Evolutionary conservation across 768 basidiomycete genomes (phyloP).

Genomic region (Suillus plorans): DNA sequence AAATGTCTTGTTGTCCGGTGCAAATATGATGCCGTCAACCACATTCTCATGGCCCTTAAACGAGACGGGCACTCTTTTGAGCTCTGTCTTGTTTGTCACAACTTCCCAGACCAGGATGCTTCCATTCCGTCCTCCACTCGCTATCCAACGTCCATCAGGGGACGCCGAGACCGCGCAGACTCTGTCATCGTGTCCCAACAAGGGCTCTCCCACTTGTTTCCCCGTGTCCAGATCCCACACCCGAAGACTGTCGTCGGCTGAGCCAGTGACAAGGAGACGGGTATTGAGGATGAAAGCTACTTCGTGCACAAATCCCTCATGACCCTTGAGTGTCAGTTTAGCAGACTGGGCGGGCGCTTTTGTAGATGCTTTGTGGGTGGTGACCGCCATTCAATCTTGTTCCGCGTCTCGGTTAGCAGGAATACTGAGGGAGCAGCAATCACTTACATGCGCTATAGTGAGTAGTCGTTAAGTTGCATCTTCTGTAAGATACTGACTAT

Average conservation of each 20-base stretch:
- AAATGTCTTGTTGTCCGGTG: too few species aligned
- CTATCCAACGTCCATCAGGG: too few species aligned
- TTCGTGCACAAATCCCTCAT: rapidly evolving
- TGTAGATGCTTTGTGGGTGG: background rate
- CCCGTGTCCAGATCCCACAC: background rate
- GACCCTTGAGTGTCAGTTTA: background rate
- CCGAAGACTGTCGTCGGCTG: background rate
- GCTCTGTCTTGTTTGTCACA: too few species aligned
- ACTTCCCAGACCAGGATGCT: too few species aligned
- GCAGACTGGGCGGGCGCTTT: background rate
- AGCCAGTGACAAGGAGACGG: background rate
- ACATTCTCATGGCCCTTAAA: too few species aligned
- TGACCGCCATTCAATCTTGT: background rate
- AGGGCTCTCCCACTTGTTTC: background rate
- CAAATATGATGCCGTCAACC: too few species aligned
- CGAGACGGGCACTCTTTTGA: too few species aligned
- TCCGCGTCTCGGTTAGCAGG: background rate
- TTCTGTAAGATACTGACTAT: background rate
- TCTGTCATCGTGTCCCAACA: background rate
- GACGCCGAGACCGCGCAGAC: background rate
- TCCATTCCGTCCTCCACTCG: too few species aligned
- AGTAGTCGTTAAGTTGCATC: background rate
- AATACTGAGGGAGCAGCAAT: rapidly evolving
- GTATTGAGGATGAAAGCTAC: background rate
- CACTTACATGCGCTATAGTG: background rate